These are phyloP conservation scores for Nephelium lappaceum DNA, from an alignment of 345 rosid genomes.

Conservation along the genomic window DNA sequence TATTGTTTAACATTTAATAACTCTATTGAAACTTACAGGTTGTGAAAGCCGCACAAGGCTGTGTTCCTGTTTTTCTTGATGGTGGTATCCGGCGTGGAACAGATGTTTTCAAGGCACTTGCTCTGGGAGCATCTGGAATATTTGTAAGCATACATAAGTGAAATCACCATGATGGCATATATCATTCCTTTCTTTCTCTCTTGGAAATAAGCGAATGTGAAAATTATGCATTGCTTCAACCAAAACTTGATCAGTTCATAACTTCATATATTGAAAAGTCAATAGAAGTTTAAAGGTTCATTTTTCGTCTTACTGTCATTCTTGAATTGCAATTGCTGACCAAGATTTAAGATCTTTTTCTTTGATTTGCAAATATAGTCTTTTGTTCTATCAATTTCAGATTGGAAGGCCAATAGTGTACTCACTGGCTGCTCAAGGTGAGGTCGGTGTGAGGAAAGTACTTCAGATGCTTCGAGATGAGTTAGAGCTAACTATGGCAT, in stretches of 20 bases:
- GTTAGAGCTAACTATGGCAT: conserved; percentile 89
- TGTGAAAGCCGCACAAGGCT: conserved; percentile 83
- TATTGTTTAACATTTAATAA: neutral
- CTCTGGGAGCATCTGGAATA: conserved; percentile 92
- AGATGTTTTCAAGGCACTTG: conserved; percentile 96
- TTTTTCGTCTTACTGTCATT: neutral
- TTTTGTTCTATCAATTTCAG: conserved; percentile 33
- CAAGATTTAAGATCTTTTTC: neutral
- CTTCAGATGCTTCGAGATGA: conserved; percentile 80
- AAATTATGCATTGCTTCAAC: neutral
- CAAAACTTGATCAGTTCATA: too few species aligned
- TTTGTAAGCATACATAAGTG: conserved; percentile 60
- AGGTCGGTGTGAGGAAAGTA: conserved; percentile 69
- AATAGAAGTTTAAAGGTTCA: too few species aligned
- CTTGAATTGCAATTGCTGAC: neutral
- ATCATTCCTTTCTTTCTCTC: neutral
- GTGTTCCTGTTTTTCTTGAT: conserved; percentile 87
- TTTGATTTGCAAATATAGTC: neutral
- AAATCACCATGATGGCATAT: neutral
- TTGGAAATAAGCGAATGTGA: neutral
- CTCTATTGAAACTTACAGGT: conserved; percentile 46
- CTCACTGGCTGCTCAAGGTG: conserved; percentile 85
- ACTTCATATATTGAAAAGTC: too few species aligned
- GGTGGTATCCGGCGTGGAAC: conserved; percentile 99
- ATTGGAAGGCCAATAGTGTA: conserved; percentile 87